Evolutionary conservation across 2,329 filamentous ascomycete species (phyloP).

Genomic region (Sarocladium strictum): DNA sequence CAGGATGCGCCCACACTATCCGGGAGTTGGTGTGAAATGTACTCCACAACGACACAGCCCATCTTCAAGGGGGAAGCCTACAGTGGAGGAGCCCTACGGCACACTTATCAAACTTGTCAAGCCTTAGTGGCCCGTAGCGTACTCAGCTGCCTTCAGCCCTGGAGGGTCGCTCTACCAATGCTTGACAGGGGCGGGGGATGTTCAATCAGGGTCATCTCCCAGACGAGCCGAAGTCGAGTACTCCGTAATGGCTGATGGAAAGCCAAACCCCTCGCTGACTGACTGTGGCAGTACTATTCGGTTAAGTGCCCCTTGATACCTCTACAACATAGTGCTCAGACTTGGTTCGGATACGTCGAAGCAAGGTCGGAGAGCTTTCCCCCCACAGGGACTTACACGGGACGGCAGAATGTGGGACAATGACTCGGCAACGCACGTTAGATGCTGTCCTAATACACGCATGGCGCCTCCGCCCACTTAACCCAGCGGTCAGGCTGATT

Average conservation of each 20-base stretch:
- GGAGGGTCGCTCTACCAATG: neutral
- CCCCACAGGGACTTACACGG: no score
- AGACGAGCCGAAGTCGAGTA: no score
- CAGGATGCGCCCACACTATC: neutral
- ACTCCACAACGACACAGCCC: neutral
- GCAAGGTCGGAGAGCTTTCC: no score
- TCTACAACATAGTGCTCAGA: no score
- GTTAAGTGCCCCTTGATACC: no score
- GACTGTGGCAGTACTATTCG: no score
- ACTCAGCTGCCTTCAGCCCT: slow-evolving; percentile 7
- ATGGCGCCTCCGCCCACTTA: neutral
- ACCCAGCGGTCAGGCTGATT: slow-evolving; percentile 6
- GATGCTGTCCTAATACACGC: neutral
- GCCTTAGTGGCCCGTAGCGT: slow-evolving; percentile 2
- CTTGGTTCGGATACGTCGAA: no score
- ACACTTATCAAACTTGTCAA: slow-evolving; percentile 3
- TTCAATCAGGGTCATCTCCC: neutral
- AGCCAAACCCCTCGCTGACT: no score
- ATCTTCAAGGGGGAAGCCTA: neutral
- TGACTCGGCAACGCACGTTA: neutral
- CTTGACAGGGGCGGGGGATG: neutral
- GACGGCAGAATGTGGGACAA: no score
- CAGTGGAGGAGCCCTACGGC: neutral
- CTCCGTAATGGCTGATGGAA: no score
- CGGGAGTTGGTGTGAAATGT: neutral